Conservation (phyloP, 208 protist genomes). For the Porcisia hertigi region DNA sequence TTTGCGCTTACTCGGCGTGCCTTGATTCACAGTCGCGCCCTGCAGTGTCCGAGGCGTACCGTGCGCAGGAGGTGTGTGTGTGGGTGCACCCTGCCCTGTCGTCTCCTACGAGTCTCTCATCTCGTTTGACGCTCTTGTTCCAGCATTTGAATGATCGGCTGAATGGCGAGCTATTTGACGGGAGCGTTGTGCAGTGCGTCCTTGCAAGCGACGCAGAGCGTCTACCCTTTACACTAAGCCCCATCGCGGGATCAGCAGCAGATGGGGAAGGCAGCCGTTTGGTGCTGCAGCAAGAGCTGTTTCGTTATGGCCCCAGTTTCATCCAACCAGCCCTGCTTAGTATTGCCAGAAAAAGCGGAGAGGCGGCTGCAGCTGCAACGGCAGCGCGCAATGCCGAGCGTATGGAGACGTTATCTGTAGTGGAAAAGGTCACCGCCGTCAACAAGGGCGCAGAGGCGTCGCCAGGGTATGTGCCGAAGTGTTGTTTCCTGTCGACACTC, state of each 20-base stretch:
- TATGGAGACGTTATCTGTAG: neutral
- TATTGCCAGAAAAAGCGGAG: constrained; percentile 3
- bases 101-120: neutral
- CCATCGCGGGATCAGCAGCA: neutral
- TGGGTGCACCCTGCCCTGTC: constrained; percentile 17
- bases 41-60: constrained; percentile 5
- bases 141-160: constrained; percentile 62
- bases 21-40: neutral
- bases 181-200: constrained; percentile 58
- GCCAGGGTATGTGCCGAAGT: constrained; percentile 2
- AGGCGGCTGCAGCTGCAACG: neutral
- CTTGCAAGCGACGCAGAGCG: constrained; percentile 23
- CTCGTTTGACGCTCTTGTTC: constrained; percentile 46
- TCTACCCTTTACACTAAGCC: constrained; percentile 14
- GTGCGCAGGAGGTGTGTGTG: constrained; percentile 24
- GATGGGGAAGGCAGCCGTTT: neutral
- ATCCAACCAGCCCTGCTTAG: constrained; percentile 6
- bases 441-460: constrained; percentile 1
- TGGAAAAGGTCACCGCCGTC: neutral
- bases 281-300: constrained; percentile 4
- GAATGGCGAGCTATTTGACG: constrained; percentile 70
- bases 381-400: constrained; percentile 8
- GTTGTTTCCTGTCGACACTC: constrained; percentile 6
- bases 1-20: constrained; percentile 5
- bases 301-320: constrained; percentile 14